Percentiles rank a stretch among this genome's conserved stretches.
These are phyloP conservation scores for Microthlaspi erraticum DNA, from an alignment of 345 rosid genomes.

Conservation along the genomic window DNA sequence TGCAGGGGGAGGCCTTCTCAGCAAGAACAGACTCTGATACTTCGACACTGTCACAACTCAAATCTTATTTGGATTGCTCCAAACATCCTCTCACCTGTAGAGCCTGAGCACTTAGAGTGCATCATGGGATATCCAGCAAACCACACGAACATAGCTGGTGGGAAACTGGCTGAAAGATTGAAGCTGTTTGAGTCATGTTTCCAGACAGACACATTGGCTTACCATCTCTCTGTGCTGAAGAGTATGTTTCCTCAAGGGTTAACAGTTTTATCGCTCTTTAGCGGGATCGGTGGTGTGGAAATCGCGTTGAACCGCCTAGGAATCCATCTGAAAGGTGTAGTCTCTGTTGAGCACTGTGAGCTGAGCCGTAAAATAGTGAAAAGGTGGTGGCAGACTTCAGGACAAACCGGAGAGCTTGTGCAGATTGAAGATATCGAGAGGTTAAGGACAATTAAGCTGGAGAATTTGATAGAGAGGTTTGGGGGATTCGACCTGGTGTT, in stretches of 20 bases:
- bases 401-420: slow-evolving; percentile 81
- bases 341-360: slow-evolving; percentile 68
- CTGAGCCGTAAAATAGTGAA: slow-evolving; percentile 59
- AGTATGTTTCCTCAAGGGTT: slow-evolving; percentile 67
- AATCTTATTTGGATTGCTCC: slow-evolving; percentile 84
- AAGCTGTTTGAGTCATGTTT: slow-evolving; percentile 61
- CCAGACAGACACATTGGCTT: slow-evolving; percentile 86
- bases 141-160: slow-evolving; percentile 59
- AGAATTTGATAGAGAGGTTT: slow-evolving; percentile 52
- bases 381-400: slow-evolving; percentile 76
- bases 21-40: slow-evolving; percentile 66
- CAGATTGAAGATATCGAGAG: slow-evolving; percentile 66
- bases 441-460: slow-evolving; percentile 64
- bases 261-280: slow-evolving; percentile 73
- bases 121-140: slow-evolving; percentile 80
- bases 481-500: slow-evolving; percentile 75
- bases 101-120: slow-evolving; percentile 69
- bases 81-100: slow-evolving; percentile 55
- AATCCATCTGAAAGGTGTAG: slow-evolving; percentile 68
- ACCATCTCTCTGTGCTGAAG: slow-evolving; percentile 85
- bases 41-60: slow-evolving; percentile 56
- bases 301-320: slow-evolving; percentile 72
- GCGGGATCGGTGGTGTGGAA: slow-evolving; percentile 85
- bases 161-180: slow-evolving; percentile 56
- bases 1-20: slow-evolving; percentile 58